Evolutionary conservation across 208 protist species (phyloP), one percentile per base, ranked within the genome.

Genomic region (Zelonia costaricensis): DNA sequence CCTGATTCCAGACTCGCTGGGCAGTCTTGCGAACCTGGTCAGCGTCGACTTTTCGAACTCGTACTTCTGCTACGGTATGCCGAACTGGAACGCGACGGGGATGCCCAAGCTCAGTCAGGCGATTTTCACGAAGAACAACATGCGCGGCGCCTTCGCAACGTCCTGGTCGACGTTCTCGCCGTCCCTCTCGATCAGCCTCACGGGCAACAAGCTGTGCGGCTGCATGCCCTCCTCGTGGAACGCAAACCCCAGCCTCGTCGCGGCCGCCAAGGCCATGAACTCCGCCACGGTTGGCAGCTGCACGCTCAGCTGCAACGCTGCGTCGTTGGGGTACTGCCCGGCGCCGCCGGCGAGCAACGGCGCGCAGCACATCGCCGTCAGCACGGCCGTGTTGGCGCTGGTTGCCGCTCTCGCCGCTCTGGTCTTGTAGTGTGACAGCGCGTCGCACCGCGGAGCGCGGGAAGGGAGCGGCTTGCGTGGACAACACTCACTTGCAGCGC

Each of bases 51-150:
- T 69, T 27, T 51, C 59, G 6, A 58, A 62, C 27, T 30, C 61
- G 12, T 62, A 51, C 56, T 56, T 69, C 30, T 75, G 69, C 61
- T 57, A 46, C 31, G 46, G 47, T n/a, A 31, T 74, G 28, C 68
- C 68, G 28, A 60, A 58, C 60, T 74, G 68, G 68, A 60, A 57
- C 31, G 31, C 35, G 15, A 38, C 62, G 15, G 36, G 35, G 8
- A 63, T 74, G 54, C 58, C 42, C 22, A 47, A 13, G 13, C 68
- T 74, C 35, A 13, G n/a, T 7, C 28, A 30, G 18, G 68, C 48
- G 5, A 40, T 3, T 0, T 68, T 74, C 38, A 46, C 36, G 13
- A 58, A 59, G 35, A 69, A 68, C 60, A 60, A 62, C 52, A 48
- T 74, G 59, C 52, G 54, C 30, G 68, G 68, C n/a, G 30, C 58